phyloP scores from a whole-genome alignment of 1,139 yeast species.

The Blastobotrys capitulatus region DNA sequence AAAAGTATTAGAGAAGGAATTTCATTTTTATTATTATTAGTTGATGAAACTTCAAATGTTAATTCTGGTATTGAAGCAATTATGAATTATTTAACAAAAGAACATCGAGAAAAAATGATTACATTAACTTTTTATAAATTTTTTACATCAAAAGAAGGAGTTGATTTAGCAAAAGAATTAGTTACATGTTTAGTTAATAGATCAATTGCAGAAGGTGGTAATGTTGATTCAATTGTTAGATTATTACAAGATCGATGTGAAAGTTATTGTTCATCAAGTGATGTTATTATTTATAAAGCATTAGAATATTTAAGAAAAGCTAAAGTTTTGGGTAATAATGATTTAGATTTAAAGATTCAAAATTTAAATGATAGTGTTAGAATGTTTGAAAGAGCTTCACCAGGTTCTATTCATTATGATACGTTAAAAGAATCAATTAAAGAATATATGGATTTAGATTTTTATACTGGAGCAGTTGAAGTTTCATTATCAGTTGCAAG shows the following conservation, averaged over 20 bases:
- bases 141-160: slow-evolving; percentile 59
- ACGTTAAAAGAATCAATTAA: slow-evolving; percentile 75
- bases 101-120: slow-evolving; percentile 63
- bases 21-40: slow-evolving; percentile 74
- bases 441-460: slow-evolving; percentile 72
- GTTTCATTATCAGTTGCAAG: slow-evolving; percentile 73
- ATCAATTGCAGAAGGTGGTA: slow-evolving; percentile 85
- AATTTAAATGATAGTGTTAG: slow-evolving; percentile 71
- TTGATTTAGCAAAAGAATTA: slow-evolving; percentile 75
- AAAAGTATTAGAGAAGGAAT: slow-evolving; percentile 83
- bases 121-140: slow-evolving; percentile 67
- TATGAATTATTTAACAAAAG: slow-evolving; percentile 59
- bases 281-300: slow-evolving; percentile 90
- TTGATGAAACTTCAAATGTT: slow-evolving; percentile 57
- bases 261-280: slow-evolving; percentile 89
- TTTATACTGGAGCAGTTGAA: slow-evolving; percentile 80
- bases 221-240: slow-evolving; percentile 84
- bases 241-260: slow-evolving; percentile 92
- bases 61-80: slow-evolving; percentile 52
- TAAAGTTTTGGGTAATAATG: slow-evolving; percentile 58
- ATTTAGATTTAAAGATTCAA: slow-evolving; percentile 61
- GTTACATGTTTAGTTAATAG: slow-evolving; percentile 84
- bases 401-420: slow-evolving; percentile 70
- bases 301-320: slow-evolving; percentile 88
- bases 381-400: slow-evolving; percentile 75